Percentiles rank a stretch among this genome's conserved stretches.
phyloP scores from a whole-genome alignment of 768 basidiomycete genomes.

The Xerocomellus chrysenteron region DNA sequence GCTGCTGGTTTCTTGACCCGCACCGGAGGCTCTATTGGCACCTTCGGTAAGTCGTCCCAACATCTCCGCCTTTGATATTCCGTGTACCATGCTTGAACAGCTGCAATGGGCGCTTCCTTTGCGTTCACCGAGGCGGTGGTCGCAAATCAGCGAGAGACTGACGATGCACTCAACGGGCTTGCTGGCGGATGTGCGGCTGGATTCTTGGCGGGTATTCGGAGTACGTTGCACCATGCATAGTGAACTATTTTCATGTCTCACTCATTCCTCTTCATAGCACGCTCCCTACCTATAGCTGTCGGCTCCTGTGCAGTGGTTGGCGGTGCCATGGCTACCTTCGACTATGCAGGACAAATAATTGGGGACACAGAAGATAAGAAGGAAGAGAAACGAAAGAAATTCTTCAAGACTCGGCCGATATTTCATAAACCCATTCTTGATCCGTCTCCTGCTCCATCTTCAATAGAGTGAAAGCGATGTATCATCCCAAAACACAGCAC shows the following conservation, averaged over 20 bases:
- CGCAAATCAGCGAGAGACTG: slow-evolving; percentile 75
- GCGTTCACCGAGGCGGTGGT: slow-evolving; percentile 78
- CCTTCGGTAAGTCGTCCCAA: slow-evolving; percentile 67
- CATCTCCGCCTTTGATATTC: background rate
- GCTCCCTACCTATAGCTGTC: slow-evolving; percentile 80
- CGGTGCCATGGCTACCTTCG: slow-evolving; percentile 76
- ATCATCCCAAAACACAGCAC: slow-evolving; percentile 4
- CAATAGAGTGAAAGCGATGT: slow-evolving; percentile 19
- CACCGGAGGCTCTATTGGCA: slow-evolving; percentile 85
- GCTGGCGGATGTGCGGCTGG: slow-evolving; percentile 92
- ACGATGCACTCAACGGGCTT: slow-evolving; percentile 82
- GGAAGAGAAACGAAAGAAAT: slow-evolving; percentile 73
- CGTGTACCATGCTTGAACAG: slow-evolving; percentile 39
- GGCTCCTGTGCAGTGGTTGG: slow-evolving; percentile 79
- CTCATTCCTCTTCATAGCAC: slow-evolving; percentile 46
- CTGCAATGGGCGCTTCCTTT: slow-evolving; percentile 86
- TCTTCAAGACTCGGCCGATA: slow-evolving; percentile 74
- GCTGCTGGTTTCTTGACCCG: slow-evolving; percentile 85
- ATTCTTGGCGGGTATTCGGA: slow-evolving; percentile 83
- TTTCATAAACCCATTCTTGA: slow-evolving; percentile 29
- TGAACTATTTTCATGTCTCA: slow-evolving; percentile 12
- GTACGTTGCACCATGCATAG: slow-evolving; percentile 39
- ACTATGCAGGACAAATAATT: slow-evolving; percentile 67
- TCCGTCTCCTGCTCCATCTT: slow-evolving; percentile 12
- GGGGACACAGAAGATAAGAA: slow-evolving; percentile 45